Conservation (phyloP, 495 filamentous ascomycete species). For the Cercophora samala region DNA sequence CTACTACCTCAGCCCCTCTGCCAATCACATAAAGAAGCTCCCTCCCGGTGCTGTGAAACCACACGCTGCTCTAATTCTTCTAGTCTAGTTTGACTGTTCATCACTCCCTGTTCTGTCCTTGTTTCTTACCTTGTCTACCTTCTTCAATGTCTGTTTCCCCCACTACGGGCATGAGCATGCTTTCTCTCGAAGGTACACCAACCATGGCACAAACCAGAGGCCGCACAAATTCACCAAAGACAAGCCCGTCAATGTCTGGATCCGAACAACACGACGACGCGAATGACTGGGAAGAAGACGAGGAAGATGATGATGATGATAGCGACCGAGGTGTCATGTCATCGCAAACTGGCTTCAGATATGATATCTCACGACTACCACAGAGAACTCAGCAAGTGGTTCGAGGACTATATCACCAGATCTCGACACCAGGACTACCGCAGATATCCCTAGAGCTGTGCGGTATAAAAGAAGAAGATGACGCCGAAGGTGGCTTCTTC, state of each 20-base stretch:
- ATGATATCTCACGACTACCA: conserved; percentile 30
- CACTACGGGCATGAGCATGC: conserved; percentile 39
- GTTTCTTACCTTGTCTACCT: conserved; percentile 9
- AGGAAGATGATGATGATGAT: conserved; percentile 36
- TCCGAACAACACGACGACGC: conserved; percentile 27
- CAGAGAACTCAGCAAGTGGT: conserved; percentile 24
- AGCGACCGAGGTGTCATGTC: conserved; percentile 31
- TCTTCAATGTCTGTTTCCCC: conserved; percentile 35
- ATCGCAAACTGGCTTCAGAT: conserved; percentile 39
- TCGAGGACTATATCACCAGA: conserved; percentile 24
- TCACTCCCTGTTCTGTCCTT: neutral
- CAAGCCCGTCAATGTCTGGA: conserved; percentile 7
- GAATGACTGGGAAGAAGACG: conserved; percentile 31
- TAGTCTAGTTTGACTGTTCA: neutral
- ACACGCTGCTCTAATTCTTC: neutral
- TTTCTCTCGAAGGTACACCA: conserved; percentile 41
- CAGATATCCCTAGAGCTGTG: conserved; percentile 44
- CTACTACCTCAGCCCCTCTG: conserved; percentile 1
- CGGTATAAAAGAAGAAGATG: conserved; percentile 34
- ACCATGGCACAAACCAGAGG: conserved; percentile 25
- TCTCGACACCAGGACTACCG: conserved; percentile 26
- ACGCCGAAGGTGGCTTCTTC: conserved; percentile 34
- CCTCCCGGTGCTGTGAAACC: neutral
- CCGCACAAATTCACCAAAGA: conserved; percentile 26
- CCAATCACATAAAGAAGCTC: neutral